phyloP scores from a whole-genome alignment of 2,329 filamentous ascomycete genomes.

The Chaetomiaceae sp. region DNA sequence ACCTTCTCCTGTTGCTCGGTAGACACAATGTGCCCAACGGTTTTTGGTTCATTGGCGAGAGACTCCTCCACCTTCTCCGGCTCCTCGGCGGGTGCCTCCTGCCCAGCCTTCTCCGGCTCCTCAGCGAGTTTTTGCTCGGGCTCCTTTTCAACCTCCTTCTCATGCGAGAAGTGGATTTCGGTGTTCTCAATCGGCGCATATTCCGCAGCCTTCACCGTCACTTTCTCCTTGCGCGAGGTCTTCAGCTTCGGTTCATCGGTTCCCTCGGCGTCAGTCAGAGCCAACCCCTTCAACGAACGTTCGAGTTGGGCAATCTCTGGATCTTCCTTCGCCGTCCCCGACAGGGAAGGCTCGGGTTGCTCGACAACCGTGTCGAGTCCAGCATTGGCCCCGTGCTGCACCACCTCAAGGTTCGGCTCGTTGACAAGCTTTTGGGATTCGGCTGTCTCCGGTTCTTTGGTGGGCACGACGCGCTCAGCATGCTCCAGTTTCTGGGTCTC shows the following conservation, averaged over 20 bases:
- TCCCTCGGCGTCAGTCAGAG: neutral
- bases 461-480: neutral
- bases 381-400: neutral
- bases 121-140: too few relatives aligned
- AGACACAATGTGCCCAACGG: too few relatives aligned
- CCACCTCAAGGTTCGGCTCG: slow-evolving; percentile 2
- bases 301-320: neutral
- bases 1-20: neutral
- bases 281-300: neutral
- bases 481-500: neutral
- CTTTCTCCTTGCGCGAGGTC: neutral
- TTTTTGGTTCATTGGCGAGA: too few relatives aligned
- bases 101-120: too few relatives aligned
- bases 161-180: neutral
- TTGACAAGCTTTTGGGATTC: neutral
- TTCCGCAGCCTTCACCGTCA: neutral
- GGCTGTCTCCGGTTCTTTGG: neutral
- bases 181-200: neutral
- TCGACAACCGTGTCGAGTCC: neutral
- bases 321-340: neutral
- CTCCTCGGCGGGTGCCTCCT: too few relatives aligned
- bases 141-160: too few relatives aligned
- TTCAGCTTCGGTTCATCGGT: neutral
- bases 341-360: neutral
- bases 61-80: too few relatives aligned